Base-by-base conservation (phyloP, 2,329 filamentous ascomycete genomes). In the Sordariomycetes sp. region DNA sequence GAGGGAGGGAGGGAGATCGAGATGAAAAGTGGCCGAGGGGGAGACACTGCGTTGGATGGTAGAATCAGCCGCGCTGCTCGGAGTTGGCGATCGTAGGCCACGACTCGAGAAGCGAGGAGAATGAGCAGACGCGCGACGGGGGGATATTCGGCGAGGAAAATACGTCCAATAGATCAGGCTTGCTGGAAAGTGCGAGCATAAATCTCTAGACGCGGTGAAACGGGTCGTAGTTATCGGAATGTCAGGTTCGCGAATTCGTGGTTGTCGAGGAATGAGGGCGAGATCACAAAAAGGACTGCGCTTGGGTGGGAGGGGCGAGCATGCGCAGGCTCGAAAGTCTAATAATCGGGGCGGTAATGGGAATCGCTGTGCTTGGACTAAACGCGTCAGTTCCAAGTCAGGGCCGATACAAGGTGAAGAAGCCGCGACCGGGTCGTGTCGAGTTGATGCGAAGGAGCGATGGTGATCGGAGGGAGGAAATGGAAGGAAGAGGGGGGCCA, bases 401-500 rank as follows among this genome's bases (percentile, higher is more conserved):
- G 42, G 53, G 20, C 48, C 51, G 35, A 52, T 22, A 45, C 20
- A 53, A 53, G 50, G 35, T 53, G 51, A 57, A 53, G 51, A 57
- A 53, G 51, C 39, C 55, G 51, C 55, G 55, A 53, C 52, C 24
- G 28, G 48, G n/a, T 17, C 25, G 25, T 1, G 17, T 24, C 48
- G 52, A 15, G 55, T 48, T 35, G 51, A 57, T 15, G 8, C 4
- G 52, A 57, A 28, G 17, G 55, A 36, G 13, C 36, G 55, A 42
- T 34, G 55, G 35, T 53, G 48, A 48, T 48, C 36, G 36, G 28
- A 35, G 51, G 51, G 52, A 48, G 39, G 55, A 57, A 57, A 53
- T 35, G 35, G 55, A 57, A 56, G 42, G 52, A 52, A 53, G 55
- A 52, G 52, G 55, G 50, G 50, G 35, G 42, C 50, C 51, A 56